Conservation (phyloP, 2,329 filamentous ascomycete genomes). For the Penicillium sp. region DNA sequence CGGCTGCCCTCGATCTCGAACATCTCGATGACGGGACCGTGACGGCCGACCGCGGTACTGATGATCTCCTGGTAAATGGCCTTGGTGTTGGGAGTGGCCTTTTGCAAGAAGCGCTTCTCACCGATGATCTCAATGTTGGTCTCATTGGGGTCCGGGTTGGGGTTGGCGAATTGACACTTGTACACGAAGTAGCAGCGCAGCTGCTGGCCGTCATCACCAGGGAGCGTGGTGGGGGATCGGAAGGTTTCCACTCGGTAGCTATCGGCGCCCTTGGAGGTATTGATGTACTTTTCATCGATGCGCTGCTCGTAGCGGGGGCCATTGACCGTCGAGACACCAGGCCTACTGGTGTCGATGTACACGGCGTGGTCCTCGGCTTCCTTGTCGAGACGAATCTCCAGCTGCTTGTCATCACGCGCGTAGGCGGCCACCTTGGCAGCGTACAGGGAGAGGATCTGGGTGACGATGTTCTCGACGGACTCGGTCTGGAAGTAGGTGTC, state of each 20-base stretch:
- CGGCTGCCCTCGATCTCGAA: slow-evolving; percentile 88
- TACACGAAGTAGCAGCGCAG: slow-evolving; percentile 98
- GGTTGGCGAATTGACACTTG: slow-evolving; percentile 81
- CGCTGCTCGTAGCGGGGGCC: slow-evolving; percentile 92
- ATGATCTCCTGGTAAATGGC: slow-evolving; percentile 94
- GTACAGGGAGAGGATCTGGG: slow-evolving; percentile 92
- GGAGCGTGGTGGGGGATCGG: slow-evolving; percentile 77
- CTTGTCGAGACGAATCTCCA: slow-evolving; percentile 94
- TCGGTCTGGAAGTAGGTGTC: slow-evolving; percentile 98
- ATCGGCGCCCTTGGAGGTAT: slow-evolving; percentile 64
- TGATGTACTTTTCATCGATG: slow-evolving; percentile 92
- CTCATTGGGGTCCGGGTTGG: slow-evolving; percentile 67
- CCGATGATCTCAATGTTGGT: slow-evolving; percentile 86
- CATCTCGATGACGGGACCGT: slow-evolving; percentile 93
- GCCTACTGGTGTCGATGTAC: slow-evolving; percentile 95
- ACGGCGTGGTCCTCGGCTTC: slow-evolving; percentile 92
- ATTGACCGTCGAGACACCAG: slow-evolving; percentile 66
- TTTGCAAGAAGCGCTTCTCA: slow-evolving; percentile 89
- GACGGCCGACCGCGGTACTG: slow-evolving; percentile 72
- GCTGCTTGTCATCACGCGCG: slow-evolving; percentile 83
- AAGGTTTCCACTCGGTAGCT: slow-evolving; percentile 96
- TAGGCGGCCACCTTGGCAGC: slow-evolving; percentile 94
- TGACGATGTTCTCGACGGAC: slow-evolving; percentile 76
- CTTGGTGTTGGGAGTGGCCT: slow-evolving; percentile 93
- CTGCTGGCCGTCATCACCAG: slow-evolving; percentile 68